phyloP scores from a whole-genome alignment of 2,329 filamentous ascomycete genomes.

The Botryotinia globosa region DNA sequence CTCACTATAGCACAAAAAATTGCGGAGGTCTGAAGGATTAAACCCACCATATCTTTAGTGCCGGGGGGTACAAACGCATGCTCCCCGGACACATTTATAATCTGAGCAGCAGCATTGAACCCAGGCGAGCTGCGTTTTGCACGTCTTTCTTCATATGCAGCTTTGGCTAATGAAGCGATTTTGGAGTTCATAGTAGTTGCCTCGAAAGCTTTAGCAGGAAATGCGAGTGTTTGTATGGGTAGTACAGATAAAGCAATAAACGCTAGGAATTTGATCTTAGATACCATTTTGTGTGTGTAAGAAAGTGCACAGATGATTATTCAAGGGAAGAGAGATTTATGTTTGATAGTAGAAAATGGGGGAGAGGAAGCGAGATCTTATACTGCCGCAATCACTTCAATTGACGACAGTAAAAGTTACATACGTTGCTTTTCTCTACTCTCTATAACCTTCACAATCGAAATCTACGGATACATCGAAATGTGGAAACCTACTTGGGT shows the following conservation, averaged over 20 bases:
- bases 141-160: conserved; percentile 12
- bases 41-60: conserved; percentile 1
- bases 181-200: conserved; percentile 15
- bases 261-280: neutral
- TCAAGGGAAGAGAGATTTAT: neutral
- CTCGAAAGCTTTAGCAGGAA: conserved; percentile 20
- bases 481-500: neutral
- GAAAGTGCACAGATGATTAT: neutral
- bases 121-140: conserved; percentile 17
- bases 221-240: neutral
- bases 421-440: neutral
- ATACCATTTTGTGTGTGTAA: neutral
- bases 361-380: neutral
- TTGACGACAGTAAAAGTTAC: neutral
- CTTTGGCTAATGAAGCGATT: conserved; percentile 11
- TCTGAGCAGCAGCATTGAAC: conserved; percentile 23
- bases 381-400: neutral
- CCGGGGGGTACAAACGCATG: conserved; percentile 14
- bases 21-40: neutral
- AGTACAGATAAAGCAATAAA: neutral
- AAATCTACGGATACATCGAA: neutral
- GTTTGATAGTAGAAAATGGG: neutral
- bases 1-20: neutral
- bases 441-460: neutral
- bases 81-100: conserved; percentile 14